Percentiles rank a stretch among this genome's conserved stretches.
Evolutionary conservation across 2,329 filamentous ascomycete genomes (phyloP).

Genomic region (Aspergillus brasiliensis): DNA sequence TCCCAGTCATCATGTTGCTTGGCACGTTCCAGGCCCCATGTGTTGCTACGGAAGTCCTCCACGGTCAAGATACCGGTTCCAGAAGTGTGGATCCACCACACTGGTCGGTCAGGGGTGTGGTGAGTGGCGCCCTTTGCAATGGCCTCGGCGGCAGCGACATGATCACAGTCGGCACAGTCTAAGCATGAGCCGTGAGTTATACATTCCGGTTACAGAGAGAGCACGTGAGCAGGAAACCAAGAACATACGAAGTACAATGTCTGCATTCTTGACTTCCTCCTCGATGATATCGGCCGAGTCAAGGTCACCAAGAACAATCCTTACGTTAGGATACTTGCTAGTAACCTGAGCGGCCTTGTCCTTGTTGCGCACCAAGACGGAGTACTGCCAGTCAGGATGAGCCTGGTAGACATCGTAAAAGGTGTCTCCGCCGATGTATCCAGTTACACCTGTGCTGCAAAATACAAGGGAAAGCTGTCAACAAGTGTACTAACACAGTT

Average conservation of each 20-base stretch:
- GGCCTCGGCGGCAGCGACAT: conserved; percentile 44
- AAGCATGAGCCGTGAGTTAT: conserved; percentile 5
- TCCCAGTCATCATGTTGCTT: conserved; percentile 53
- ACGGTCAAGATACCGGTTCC: conserved; percentile 47
- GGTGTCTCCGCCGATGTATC: conserved; percentile 57
- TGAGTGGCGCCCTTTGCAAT: conserved; percentile 44
- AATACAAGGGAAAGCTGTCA: background rate
- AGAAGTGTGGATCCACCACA: conserved; percentile 49
- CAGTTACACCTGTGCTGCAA: conserved; percentile 52
- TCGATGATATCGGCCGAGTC: conserved; percentile 45
- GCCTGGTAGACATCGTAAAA: conserved; percentile 49
- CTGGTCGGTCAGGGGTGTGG: conserved; percentile 38
- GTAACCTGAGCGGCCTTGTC: conserved; percentile 45
- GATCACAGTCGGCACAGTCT: conserved; percentile 48
- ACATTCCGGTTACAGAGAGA: background rate
- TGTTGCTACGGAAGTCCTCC: conserved; percentile 43
- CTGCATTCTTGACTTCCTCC: conserved; percentile 49
- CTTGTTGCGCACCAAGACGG: conserved; percentile 47
- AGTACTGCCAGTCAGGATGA: conserved; percentile 52
- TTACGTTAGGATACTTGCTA: conserved; percentile 43
- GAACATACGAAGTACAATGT: conserved; percentile 49
- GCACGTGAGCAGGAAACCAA: background rate
- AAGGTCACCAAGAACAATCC: conserved; percentile 47
- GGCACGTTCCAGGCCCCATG: conserved; percentile 43
- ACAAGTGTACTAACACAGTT: background rate